phyloP scores from a whole-genome alignment of 176 grass and related monocot species.

The Poa annua region DNA sequence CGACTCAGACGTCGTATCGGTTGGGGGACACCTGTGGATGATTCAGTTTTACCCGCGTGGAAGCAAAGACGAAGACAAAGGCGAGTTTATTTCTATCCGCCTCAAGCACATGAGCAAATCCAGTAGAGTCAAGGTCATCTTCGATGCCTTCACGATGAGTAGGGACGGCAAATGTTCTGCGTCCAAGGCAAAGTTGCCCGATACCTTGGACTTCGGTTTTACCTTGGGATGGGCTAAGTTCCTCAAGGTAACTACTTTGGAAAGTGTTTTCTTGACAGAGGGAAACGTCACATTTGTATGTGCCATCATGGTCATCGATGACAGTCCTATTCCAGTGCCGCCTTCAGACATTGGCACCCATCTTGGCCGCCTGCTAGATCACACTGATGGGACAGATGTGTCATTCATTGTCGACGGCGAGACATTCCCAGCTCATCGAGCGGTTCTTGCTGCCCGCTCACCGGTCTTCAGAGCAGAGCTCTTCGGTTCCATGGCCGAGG shows the following conservation, averaged over 20 bases:
- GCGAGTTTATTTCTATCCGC: slow-evolving; percentile 15
- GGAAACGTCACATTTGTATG: slow-evolving; percentile 37
- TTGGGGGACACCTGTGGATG: slow-evolving; percentile 30
- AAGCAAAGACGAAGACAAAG: background rate
- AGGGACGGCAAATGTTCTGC: background rate
- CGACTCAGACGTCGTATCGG: slow-evolving; percentile 1
- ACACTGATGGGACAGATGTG: slow-evolving; percentile 11
- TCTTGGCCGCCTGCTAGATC: slow-evolving; percentile 34
- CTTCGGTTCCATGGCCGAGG: slow-evolving; percentile 38
- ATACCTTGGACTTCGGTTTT: background rate
- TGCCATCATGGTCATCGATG: background rate
- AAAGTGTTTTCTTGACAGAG: background rate
- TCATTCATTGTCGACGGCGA: slow-evolving; percentile 23
- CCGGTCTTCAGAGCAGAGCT: slow-evolving; percentile 47
- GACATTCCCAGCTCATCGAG: slow-evolving; percentile 24
- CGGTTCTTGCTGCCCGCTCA: slow-evolving; percentile 37
- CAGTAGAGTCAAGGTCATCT: background rate
- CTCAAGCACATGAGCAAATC: background rate
- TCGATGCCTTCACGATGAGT: slow-evolving; percentile 1
- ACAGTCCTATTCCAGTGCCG: slow-evolving; percentile 1
- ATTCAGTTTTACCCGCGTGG: background rate
- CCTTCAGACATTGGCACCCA: slow-evolving; percentile 34
- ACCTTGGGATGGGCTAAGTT: background rate
- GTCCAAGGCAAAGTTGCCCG: too few relatives aligned
- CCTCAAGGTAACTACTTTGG: background rate